These are phyloP conservation scores for Linnemannia hyalina DNA, from an alignment of 192 early-diverging fungal genomes.

Conservation along the genomic window DNA sequence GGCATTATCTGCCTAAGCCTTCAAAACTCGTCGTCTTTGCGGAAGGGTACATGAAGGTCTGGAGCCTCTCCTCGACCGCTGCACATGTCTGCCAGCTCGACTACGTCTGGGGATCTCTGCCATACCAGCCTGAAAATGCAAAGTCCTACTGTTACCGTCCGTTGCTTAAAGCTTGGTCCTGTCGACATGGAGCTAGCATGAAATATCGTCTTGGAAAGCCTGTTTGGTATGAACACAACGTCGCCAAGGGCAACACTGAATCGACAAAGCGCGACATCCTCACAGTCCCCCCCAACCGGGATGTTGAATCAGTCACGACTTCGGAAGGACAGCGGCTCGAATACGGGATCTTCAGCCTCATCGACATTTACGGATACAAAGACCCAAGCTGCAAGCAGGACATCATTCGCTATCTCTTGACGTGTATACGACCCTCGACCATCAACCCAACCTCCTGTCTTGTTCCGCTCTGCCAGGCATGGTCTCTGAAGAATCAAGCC, in stretches of 20 bases:
- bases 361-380: background rate
- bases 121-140: background rate
- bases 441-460: background rate
- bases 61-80: background rate
- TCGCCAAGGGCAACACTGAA: background rate
- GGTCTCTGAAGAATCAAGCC: background rate
- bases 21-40: constrained; percentile 14
- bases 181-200: background rate
- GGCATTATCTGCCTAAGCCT: background rate
- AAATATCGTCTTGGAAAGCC: background rate
- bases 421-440: background rate
- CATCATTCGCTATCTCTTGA: constrained; percentile 12
- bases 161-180: background rate
- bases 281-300: background rate
- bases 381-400: background rate
- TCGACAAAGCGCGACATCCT: background rate
- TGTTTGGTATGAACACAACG: background rate
- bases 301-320: background rate
- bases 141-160: background rate
- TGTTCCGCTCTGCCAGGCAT: background rate
- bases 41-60: background rate
- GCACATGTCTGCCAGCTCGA: background rate
- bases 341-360: background rate
- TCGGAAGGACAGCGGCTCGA: background rate
- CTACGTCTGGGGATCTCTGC: background rate